Base-by-base conservation (phyloP, 2,329 filamentous ascomycete genomes). In the Epichloe gansuensis region DNA sequence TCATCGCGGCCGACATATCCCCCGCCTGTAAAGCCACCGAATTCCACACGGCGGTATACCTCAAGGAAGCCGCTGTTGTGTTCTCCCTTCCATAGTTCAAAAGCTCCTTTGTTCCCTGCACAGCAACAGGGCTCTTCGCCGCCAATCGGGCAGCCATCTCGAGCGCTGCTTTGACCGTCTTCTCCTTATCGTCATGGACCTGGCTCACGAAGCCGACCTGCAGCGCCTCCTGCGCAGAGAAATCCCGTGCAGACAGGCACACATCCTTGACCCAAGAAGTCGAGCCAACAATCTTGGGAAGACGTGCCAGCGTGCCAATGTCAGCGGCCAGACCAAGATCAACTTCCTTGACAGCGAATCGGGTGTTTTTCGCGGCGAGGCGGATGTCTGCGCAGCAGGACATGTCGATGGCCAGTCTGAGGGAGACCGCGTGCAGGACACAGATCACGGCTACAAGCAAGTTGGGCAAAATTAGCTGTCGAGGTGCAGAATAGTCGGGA, bases 1-100 rank as follows among this genome's bases (percentile, higher is more conserved):
- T 63, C 64, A 96, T 73, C 1, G 90, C 89, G 54, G 76, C 72
- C 62, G 80, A 71, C 43, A 95, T 77, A 72, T 97, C 91, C 50
- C 74, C 72, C 6, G 87, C 86, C 72, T 96, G 90, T 60, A 95
- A 64, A 62, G 87, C 86, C 2, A 82, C 85, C 59, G 81, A 78
- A 64, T 97, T 97, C 91, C 90, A 96, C 1, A 93, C 76, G 11
- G 80, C 77, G 4, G 90, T 95, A 67, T 95, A 96, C 53, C 80
- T 80, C 65, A 97, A 69, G 46, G 84, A 88, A 59, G 95, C 89
- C 45, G 78, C 79, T 31, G 95, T 80, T 2, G 76, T 74, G 65
- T 89, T 81, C 66, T 95, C 90, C 60, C 87, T 77, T 36, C 84
- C 85, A 63, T 84, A 88, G 67, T 93, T 89, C 63, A 95, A 64